Conservation (phyloP, 2,329 filamentous ascomycete species). For the Macrophomina tecta region DNA sequence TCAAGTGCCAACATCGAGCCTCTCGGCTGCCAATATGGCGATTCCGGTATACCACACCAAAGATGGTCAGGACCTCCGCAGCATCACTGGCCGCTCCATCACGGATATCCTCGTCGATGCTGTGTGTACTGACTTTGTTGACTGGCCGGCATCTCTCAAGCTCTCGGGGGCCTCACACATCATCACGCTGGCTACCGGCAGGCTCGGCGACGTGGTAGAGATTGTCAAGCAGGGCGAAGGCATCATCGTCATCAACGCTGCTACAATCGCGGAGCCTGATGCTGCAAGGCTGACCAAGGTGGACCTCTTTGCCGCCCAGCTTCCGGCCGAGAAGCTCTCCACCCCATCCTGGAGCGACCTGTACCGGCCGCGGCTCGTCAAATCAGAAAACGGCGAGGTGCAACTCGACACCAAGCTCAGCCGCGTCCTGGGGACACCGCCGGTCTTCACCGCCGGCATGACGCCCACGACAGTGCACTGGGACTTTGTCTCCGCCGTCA, state of each 20-base stretch:
- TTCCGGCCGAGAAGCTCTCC: neutral
- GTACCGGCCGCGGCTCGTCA: neutral
- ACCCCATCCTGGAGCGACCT: neutral
- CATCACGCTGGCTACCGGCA: neutral
- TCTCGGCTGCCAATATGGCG: neutral
- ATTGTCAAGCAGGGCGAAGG: neutral
- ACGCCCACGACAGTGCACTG: constrained; percentile 87
- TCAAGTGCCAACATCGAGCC: neutral
- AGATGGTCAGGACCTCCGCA: neutral
- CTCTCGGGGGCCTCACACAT: neutral
- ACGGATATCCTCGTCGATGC: neutral
- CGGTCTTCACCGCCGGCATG: constrained; percentile 92
- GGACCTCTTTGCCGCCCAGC: neutral
- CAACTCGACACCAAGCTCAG: constrained; percentile 65
- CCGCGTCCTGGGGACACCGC: constrained; percentile 80
- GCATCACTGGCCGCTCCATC: neutral
- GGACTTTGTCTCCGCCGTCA: constrained; percentile 90
- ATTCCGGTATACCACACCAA: neutral
- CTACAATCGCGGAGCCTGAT: neutral
- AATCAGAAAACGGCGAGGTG: neutral
- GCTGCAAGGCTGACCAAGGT: neutral
- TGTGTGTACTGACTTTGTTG: neutral
- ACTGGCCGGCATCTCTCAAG: neutral
- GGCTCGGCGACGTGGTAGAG: neutral
- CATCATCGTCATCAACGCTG: neutral